These are phyloP conservation scores for Aquilaria malaccensis DNA, from an alignment of 345 rosid genomes.

Conservation along the genomic window DNA sequence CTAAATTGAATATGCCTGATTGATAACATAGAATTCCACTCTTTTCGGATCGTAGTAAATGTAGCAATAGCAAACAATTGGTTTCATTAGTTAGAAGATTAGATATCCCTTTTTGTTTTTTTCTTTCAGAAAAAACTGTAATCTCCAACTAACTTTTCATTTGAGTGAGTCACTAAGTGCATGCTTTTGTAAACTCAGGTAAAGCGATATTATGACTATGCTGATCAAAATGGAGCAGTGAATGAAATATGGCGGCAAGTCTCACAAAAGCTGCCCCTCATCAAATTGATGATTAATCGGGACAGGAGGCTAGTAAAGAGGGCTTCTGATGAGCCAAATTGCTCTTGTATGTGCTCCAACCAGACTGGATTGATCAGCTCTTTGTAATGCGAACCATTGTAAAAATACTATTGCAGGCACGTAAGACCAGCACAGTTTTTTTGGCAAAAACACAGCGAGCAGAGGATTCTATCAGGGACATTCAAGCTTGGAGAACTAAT, in stretches of 20 bases:
- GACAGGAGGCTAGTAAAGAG: constrained; percentile 68
- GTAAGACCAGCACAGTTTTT: not conserved
- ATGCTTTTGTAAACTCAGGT: constrained; percentile 38
- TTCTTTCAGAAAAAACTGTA: not conserved
- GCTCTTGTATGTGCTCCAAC: constrained; percentile 78
- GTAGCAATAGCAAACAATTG: too few species aligned
- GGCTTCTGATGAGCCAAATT: constrained; percentile 46
- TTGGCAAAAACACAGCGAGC: not conserved
- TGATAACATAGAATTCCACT: too few species aligned
- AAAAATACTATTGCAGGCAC: too few species aligned
- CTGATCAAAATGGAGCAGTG: constrained; percentile 63
- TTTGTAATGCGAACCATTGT: constrained; percentile 20
- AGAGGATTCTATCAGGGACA: not conserved
- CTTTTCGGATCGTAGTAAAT: too few species aligned
- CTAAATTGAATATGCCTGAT: too few species aligned
- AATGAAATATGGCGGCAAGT: constrained; percentile 89
- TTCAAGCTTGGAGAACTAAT: constrained; percentile 9
- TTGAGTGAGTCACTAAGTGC: too few species aligned
- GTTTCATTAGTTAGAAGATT: not conserved
- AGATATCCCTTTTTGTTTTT: not conserved
- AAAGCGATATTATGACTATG: constrained; percentile 53
- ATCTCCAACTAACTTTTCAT: too few species aligned
- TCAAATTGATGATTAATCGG: constrained; percentile 76
- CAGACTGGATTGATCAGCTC: constrained; percentile 42
- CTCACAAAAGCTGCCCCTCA: constrained; percentile 73